Evolutionary conservation across 208 protist genomes (phyloP), one percentile per base, ranked within the genome.

Genomic region (Leptomonas seymouri): DNA sequence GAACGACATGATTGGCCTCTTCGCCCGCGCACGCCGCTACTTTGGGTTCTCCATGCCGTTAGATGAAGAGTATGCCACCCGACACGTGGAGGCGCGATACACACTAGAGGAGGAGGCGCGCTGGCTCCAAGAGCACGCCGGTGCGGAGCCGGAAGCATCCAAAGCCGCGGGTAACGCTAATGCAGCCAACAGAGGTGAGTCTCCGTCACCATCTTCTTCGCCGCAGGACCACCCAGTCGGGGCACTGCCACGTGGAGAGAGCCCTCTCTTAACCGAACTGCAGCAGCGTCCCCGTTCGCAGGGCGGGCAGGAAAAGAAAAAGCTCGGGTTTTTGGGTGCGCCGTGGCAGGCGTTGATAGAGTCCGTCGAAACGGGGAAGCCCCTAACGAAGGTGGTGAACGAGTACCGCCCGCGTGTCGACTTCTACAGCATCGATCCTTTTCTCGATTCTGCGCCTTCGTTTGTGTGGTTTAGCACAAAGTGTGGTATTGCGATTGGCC

Each of bases 391-490:
- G 45, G 86, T 93, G 30, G 91, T 83, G 16, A 79, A 83, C 34
- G 86, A 92, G 74, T 93, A 93, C 72, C 85, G 89, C 16, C 81
- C 80, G 1, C 78, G 72, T 49, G 71, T 93, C 0, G 88, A 93
- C 76, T 96, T 86, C 75, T 96, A 93, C 74, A 83, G 87, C 59
- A 39, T 96, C 54, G 91, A 96, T 62, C 61, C 81, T 4, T 96
- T 93, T 75, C 73, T 96, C 11, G 82, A 93, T 67, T 84, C 82
- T 2, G 58, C 85, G n/a, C 66, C 81, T 50, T 87, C 91, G 16
- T 53, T 96, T 23, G 74, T 96, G 41, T 96, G 91, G 89, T 91
- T 94, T 71, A 87, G 80, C 68, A 84, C 76, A 30, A 93, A 96
- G 75, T 86, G 80, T 49, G 91, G 91, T 28, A 86, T 94, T 34